Evolutionary conservation across 2,329 filamentous ascomycete species (phyloP), one percentile per base, ranked within the genome.

Genomic region (Fusarium dlaminii): DNA sequence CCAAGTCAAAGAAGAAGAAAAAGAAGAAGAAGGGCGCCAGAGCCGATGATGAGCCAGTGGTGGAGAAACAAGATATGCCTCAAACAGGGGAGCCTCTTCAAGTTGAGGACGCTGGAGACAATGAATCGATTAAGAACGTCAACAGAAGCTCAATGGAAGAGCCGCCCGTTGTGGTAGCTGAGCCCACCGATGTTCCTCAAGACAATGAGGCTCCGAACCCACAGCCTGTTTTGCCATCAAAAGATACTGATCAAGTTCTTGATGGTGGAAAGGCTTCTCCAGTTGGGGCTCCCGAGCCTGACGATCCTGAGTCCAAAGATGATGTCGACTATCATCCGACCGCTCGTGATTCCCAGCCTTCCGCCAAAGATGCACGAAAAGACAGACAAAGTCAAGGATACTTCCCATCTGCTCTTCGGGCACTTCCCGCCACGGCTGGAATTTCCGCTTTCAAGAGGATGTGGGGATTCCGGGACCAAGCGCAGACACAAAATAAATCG

Each of bases 1-100:
- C 73, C 10, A 72, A 64, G 56, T 73, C 72, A 37, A 78, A 79
- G 55, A 79, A 79, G 59, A 79, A 79, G 54, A 78, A 79, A 40
- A 79, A 80, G 49, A 79, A 79, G 70, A 78, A 76, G 73, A 79
- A 79, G 64, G 63, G 63, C 27, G 36, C 36, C 18, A 78, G 68
- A 29, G 37, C 56, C 18, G 70, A 73, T 32, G 75, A 74, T 17
- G 37, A 67, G 29, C 29, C 42, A 29, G 46, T 55, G 43, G 49
- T 51, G 42, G 70, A 75, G 29, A 63, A 56, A n/a, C 68, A 54
- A 29, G 62, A 65, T n/a, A 40, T 46, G n/a, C 51, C 51, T 27
- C 15, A 30, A 7, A 51, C 42, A n/a, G 73, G 65, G 13, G 58
- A 65, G 32, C 27, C 62, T 42, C 36, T 55, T 30, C 42, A 51